Base-by-base conservation (phyloP, 441 rosid genomes). In the Eruca vesicaria region DNA sequence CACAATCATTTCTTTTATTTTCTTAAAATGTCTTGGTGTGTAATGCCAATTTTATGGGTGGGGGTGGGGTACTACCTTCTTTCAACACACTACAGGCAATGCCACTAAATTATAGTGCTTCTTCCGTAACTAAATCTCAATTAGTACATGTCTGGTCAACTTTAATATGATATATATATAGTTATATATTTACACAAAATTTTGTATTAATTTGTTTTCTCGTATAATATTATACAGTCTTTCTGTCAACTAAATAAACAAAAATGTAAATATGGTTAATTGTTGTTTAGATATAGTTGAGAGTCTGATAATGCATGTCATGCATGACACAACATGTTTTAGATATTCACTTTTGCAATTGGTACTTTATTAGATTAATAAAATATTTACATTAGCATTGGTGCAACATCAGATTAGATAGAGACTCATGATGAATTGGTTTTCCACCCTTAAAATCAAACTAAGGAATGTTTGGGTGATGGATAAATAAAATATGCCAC, bases 81-180 rank as follows among this genome's bases (percentile, higher is more conserved):
- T 58, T 43, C 19, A 69, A 64, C 71, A 69, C 65, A 65, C 67
- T 71, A 77, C 20, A 71, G 73, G 77, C 41, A 61, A 31, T 66
- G 65, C 77, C 81, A 78, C 81, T 78, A 71, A 66, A 53, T 72
- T 56, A 0, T 72, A 72, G 81, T 78, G 81, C 81, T 66, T 67
- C 69, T 52, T 66, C 66, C 64, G 72, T 60, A 66, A 36, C 77
- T 72, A 61, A 72, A 78, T 67, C 70, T 66, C 68, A 78, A 20
- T 71, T 66, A 66, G 65, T 67, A 71, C 67, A 77, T 77, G 64
- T 70, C 71, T 43, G 28, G 76, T 76, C 71, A 76, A 70, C 55
- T 69, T 69, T 62, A 55, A 69, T 69, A 76, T 76, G 21, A 69
- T 76, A 63, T 69, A 68, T 31, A 56, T 56, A 28, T 28, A 28